Conservation (phyloP, 2,329 filamentous ascomycete species). For the Monilinia polystroma region DNA sequence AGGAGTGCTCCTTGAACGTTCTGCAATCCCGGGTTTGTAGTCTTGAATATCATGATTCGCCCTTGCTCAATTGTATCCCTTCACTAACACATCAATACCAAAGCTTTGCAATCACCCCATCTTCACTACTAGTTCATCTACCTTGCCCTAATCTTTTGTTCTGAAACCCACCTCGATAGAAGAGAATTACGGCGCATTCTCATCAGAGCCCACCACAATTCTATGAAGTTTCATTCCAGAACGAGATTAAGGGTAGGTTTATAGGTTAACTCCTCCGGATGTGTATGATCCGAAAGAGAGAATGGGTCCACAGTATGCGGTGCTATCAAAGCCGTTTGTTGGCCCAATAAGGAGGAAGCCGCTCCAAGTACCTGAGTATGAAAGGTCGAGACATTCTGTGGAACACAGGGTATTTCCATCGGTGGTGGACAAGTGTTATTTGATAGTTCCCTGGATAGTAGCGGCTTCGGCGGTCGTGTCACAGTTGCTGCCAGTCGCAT, state of each 20-base stretch:
- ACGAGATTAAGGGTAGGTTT: neutral
- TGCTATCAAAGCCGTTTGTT: neutral
- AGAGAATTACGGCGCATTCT: neutral
- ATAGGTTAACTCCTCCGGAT: neutral
- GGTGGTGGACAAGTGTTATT: neutral
- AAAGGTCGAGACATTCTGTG: neutral
- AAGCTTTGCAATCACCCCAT: too few relatives aligned
- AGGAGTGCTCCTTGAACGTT: neutral
- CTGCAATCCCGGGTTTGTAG: neutral
- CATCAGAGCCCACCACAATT: neutral
- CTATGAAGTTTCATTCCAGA: neutral
- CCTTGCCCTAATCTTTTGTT: neutral
- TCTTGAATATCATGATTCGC: too few relatives aligned
- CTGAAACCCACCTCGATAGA: neutral
- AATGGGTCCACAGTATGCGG: neutral
- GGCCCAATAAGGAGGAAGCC: conserved; percentile 3
- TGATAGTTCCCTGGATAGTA: conserved; percentile 1
- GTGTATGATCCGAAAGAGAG: neutral
- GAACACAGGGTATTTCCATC: neutral
- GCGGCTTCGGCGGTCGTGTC: neutral
- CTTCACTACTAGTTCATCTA: neutral
- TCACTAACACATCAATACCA: too few relatives aligned
- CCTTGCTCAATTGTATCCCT: too few relatives aligned
- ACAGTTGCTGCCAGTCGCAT: neutral
- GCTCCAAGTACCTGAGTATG: neutral